Conservation (phyloP, 192 early-diverging fungal species). For the Borealophlyctis nickersoniae region DNA sequence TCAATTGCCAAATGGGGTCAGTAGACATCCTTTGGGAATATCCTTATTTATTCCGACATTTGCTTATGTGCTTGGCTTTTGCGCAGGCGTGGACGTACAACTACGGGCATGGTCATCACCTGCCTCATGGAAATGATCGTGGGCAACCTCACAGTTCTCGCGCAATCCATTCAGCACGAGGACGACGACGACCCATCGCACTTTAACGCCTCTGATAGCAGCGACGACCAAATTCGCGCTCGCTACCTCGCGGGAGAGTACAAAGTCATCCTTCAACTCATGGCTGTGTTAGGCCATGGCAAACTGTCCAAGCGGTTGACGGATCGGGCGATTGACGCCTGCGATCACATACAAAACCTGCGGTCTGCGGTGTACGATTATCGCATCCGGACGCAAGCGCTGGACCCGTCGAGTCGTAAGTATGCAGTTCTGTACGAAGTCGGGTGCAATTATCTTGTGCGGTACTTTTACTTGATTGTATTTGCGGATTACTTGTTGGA, state of each 20-base stretch:
- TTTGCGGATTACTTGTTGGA: constrained; percentile 68
- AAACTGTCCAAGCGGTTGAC: constrained; percentile 58
- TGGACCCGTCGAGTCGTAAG: constrained; percentile 34
- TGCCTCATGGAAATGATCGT: constrained; percentile 57
- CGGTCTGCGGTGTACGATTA: constrained; percentile 58
- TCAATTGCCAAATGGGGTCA: constrained; percentile 71
- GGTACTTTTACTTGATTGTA: constrained; percentile 64
- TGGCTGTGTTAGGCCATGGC: constrained; percentile 58
- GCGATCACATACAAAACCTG: constrained; percentile 68
- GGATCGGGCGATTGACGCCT: constrained; percentile 59
- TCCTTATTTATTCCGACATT: constrained; percentile 7
- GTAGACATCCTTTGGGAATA: neutral
- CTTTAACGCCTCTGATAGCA: constrained; percentile 20
- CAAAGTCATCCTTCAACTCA: constrained; percentile 52
- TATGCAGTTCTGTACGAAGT: constrained; percentile 34
- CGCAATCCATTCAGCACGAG: constrained; percentile 4
- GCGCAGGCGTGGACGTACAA: constrained; percentile 55
- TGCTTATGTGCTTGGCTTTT: constrained; percentile 2
- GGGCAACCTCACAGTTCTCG: constrained; percentile 28
- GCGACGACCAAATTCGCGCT: constrained; percentile 11
- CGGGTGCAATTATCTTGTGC: constrained; percentile 55
- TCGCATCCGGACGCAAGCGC: constrained; percentile 47
- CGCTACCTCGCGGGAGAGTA: constrained; percentile 56
- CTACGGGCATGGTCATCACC: constrained; percentile 57
- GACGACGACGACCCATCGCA: constrained; percentile 11